Percentiles rank a stretch among this genome's conserved stretches.
phyloP scores from a whole-genome alignment of 495 filamentous ascomycete genomes.

The Rhizodiscina lignyota region DNA sequence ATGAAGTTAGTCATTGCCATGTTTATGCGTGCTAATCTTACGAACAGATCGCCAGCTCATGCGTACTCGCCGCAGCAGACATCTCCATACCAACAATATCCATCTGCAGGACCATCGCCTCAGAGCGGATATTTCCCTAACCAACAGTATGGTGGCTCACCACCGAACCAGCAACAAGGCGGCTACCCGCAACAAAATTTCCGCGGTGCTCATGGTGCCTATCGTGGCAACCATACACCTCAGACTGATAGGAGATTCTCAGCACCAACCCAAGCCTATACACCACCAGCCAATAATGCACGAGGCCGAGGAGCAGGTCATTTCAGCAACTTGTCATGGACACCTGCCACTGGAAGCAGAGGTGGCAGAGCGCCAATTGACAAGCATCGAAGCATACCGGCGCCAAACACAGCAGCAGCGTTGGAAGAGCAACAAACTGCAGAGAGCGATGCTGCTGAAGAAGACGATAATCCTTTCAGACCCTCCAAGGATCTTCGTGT shows the following conservation, averaged over 20 bases:
- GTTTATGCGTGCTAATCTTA: too few relatives aligned
- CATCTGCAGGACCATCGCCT: slow-evolving; percentile 24
- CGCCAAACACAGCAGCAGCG: slow-evolving; percentile 10
- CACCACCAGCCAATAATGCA: too few relatives aligned
- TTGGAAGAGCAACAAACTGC: slow-evolving; percentile 12
- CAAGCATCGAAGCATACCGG: slow-evolving; percentile 13
- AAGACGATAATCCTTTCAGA: slow-evolving; percentile 44
- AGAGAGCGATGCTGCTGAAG: slow-evolving; percentile 20
- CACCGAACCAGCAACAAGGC: slow-evolving; percentile 30
- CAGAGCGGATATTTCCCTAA: slow-evolving; percentile 34
- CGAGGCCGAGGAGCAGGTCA: slow-evolving; percentile 24
- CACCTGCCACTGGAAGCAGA: slow-evolving; percentile 22
- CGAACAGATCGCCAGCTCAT: slow-evolving; percentile 17
- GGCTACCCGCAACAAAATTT: slow-evolving; percentile 29
- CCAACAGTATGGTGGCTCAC: slow-evolving; percentile 37
- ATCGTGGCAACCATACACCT: slow-evolving; percentile 36
- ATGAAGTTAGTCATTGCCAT: background rate
- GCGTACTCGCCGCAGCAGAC: slow-evolving; percentile 27
- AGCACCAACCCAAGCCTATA: too few relatives aligned
- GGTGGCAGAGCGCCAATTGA: slow-evolving; percentile 20
- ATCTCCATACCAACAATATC: slow-evolving; percentile 34
- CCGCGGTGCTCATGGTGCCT: slow-evolving; percentile 37
- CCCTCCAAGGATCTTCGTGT: slow-evolving; percentile 45
- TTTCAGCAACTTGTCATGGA: slow-evolving; percentile 49
- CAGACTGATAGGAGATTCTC: too few relatives aligned